Evolutionary conservation across 768 basidiomycete genomes (phyloP).

Genomic region (Leccinellum albellum): DNA sequence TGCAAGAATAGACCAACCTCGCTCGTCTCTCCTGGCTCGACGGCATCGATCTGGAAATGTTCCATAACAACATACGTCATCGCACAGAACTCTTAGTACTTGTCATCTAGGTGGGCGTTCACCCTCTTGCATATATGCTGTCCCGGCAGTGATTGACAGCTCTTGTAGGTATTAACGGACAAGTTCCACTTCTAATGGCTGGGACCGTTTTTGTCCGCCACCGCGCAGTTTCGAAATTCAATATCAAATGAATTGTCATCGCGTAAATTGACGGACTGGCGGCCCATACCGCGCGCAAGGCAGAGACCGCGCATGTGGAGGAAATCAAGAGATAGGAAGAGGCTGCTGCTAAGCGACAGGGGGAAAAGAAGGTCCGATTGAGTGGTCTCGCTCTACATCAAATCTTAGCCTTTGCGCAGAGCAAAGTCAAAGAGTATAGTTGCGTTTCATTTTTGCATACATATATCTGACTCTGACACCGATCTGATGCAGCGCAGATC

Average conservation of each 20-base stretch:
- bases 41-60: constrained; percentile 95
- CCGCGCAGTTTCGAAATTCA: constrained; percentile 96
- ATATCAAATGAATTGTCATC: constrained; percentile 98
- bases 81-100: constrained; percentile 98
- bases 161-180: constrained; percentile 93
- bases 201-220: constrained; percentile 94
- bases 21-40: constrained; percentile 94
- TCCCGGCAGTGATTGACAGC: not conserved
- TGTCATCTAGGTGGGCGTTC: no score
- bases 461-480: constrained; percentile 31
- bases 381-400: no score
- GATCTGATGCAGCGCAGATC: constrained; percentile 63
- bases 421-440: constrained; percentile 85
- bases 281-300: constrained; percentile 93
- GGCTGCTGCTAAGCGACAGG: no score
- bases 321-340: no score
- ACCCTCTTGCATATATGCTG: no score
- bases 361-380: no score
- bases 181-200: constrained; percentile 96
- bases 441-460: constrained; percentile 25
- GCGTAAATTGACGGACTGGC: constrained; percentile 95
- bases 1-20: no score
- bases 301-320: constrained; percentile 96
- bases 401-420: constrained; percentile 80
- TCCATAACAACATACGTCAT: constrained; percentile 74